Evolutionary conservation across 1,284 basidiomycete species (phyloP), one percentile per base, ranked within the genome.

Genomic region (Leccinum ambiguum): DNA sequence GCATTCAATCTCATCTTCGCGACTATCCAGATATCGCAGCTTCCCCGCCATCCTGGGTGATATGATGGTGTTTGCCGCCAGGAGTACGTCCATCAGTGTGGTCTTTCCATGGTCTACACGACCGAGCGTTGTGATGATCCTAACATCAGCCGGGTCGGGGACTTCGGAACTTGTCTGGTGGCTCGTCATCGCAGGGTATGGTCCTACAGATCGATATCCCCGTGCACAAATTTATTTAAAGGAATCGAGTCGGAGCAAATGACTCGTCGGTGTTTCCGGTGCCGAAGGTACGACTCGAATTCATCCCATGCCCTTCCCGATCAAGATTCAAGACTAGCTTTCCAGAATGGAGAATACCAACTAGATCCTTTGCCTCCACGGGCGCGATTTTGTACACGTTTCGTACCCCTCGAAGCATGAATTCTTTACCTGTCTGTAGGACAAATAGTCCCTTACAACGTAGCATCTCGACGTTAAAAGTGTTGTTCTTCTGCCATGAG

Each of bases 51-150:
- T 92, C 58, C 94, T 83, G 4, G 90, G 81, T 1, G 96, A 98
- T 73, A 99, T 98, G 76, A 99, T 98, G 73, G 96, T 97, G 80
- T 99, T 99, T 36, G 97, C 94, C 3, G 97, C 97, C 16, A 99
- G 86, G 3, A 99, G 85, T n/a, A 92, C 90, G 75, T 99, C 97
- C 83, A 97, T 97, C 69, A 97, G 91, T 0, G 96, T 95, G 4
- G 94, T 96, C 78, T 97, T 97, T 73, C 94, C 94, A 81, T 96
- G 94, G 75, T 95, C 93, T 65, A 93, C 91, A 76, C 93, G 92
- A 13, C 92, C 91, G 13, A 92, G 86, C 2, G 91, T 92, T 6
- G 91, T 93, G 67, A 93, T 86, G 68, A 90, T 91, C 64, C 90
- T 87, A 53, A 92, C 80, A 63, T 89, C 84, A 14, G 79, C 72